Base-by-base conservation (phyloP, 257 asterid species). In the Apocynum venetum region DNA sequence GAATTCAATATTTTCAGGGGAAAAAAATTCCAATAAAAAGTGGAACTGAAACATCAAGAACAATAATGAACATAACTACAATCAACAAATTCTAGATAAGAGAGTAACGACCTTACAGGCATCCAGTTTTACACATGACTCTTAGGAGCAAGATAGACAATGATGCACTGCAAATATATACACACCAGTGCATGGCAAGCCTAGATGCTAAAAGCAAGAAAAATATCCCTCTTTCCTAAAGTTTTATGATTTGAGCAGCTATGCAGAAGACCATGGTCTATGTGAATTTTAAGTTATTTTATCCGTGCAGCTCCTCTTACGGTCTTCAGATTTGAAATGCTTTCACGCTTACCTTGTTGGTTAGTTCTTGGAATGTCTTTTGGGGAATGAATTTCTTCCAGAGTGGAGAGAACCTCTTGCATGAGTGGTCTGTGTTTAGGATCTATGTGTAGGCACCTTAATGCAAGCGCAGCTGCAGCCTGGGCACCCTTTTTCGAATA, bases 401-500 rank as follows among this genome's bases (percentile, higher is more conserved):
- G 81, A 41, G 74, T 76, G 10, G 81, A 66, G 12, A 91, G 81
- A 59, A 85, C 91, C 66, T 90, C 92, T 12, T 76, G 72, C 93
- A 88, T 88, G 1, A 80, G n/a, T 12, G 94, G 96, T 79, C 94
- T 77, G 52, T 55, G 57, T 69, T 61, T 88, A 10, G 91, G 85
- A 73, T 89, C 95, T 2, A 31, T 17, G 40, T 77, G 68, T 15
- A 91, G 91, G 71, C 97, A 90, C 70, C 76, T 72, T 36, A 90
- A 72, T 4, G 88, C 91, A 17, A 90, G 83, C 56, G 87, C 77
- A 5, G 93, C 89, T 12, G 86, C 81, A 74, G 87, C 82, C 70
- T 88, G 91, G 4, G 91, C 97, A 2, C 81, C 87, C 83, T 84
- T 89, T 67, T 84, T 89, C 0, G 89, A 77, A 81, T 91, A 91